These are phyloP conservation scores for Trichoderma gamsii DNA, from an alignment of 495 filamentous ascomycete genomes.

Conservation along the genomic window DNA sequence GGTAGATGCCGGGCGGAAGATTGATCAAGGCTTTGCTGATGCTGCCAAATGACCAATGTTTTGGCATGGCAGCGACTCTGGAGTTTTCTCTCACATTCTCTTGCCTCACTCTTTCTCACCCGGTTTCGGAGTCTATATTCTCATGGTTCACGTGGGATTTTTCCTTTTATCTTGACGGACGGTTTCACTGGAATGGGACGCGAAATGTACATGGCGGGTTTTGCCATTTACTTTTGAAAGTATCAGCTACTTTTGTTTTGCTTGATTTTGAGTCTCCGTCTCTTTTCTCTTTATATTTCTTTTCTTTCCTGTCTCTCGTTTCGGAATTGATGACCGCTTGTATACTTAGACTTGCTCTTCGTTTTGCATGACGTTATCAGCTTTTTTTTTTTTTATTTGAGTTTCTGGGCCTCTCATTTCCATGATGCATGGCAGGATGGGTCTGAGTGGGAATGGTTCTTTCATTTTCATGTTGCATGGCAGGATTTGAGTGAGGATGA, in stretches of 20 bases:
- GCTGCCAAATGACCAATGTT: background rate
- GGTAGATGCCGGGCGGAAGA: background rate
- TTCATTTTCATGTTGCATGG: background rate
- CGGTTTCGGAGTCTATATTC: background rate
- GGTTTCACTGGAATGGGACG: background rate
- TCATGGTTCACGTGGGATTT: background rate
- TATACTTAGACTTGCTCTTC: background rate
- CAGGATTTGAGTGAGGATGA: background rate
- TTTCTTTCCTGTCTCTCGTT: background rate
- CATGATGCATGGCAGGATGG: background rate
- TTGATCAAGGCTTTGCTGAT: background rate
- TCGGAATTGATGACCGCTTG: background rate
- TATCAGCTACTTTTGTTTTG: background rate
- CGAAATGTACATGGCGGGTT: background rate
- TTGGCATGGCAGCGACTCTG: slow-evolving; percentile 2
- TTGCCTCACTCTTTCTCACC: background rate
- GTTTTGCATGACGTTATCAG: background rate
- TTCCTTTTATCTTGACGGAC: background rate
- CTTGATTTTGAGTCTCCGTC: background rate
- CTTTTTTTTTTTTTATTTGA: background rate
- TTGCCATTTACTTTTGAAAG: slow-evolving; percentile 6
- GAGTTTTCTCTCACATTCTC: background rate
- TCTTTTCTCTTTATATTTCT: background rate
- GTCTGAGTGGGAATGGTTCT: background rate
- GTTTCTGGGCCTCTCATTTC: background rate